Evolutionary conservation across 345 rosid genomes (phyloP).

Genomic region (Theobroma cacao): DNA sequence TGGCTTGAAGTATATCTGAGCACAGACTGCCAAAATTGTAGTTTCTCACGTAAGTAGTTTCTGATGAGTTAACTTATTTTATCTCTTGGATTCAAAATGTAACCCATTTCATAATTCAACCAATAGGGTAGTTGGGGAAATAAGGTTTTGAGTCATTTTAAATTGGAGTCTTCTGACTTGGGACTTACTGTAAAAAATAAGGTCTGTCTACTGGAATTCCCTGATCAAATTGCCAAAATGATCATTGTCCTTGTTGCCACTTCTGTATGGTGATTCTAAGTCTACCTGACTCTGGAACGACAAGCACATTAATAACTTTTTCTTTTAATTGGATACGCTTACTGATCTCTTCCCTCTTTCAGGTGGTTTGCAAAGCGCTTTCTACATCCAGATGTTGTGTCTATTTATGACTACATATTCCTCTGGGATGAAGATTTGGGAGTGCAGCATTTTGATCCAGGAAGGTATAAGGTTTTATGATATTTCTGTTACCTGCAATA

Average conservation of each 20-base stretch:
- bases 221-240: background rate
- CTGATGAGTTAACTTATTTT: background rate
- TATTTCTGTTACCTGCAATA: background rate
- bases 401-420: slow-evolving; percentile 80
- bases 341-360: slow-evolving; percentile 12
- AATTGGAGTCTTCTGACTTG: background rate
- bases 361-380: slow-evolving; percentile 99
- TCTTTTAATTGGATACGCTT: background rate
- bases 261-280: background rate
- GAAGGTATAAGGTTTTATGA: slow-evolving; percentile 42
- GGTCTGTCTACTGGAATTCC: background rate
- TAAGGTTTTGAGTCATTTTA: background rate
- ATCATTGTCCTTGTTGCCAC: background rate
- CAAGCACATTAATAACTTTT: background rate
- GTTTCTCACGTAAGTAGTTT: background rate
- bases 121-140: background rate
- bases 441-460: slow-evolving; percentile 70
- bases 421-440: slow-evolving; percentile 99
- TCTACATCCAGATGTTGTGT: slow-evolving; percentile 86
- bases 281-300: background rate
- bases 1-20: background rate
- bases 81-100: background rate
- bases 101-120: background rate
- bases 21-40: background rate
- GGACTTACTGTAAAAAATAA: background rate